A percentile compares a stretch with the other conserved stretches of the same genome.
Evolutionary conservation across 106 monocot species (phyloP).

Genomic region (Phalaenopsis aphrodite): DNA sequence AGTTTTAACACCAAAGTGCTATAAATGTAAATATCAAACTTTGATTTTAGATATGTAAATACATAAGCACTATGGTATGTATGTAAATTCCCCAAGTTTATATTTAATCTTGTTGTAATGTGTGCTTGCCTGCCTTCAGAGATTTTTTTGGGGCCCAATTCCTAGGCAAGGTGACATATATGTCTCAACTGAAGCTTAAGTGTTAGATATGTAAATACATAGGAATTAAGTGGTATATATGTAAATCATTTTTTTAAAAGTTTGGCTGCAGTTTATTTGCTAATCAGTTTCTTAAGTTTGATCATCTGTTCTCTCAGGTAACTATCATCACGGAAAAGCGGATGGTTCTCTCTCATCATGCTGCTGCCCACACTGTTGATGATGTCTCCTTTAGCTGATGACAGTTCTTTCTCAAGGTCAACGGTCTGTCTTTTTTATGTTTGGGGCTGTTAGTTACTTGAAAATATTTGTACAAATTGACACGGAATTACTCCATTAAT

Average conservation of each 20-base stretch:
- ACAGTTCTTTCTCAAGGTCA: slow-evolving; percentile 2
- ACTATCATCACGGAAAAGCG: background rate
- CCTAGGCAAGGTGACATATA: no score
- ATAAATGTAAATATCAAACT: no score
- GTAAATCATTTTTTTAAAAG: background rate
- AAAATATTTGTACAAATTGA: slow-evolving; percentile 1
- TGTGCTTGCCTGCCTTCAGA: background rate
- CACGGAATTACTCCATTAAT: background rate
- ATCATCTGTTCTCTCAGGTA: background rate
- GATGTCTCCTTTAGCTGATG: background rate
- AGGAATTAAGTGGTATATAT: no score
- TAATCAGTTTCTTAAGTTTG: background rate
- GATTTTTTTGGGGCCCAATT: no score
- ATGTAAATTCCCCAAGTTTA: background rate
- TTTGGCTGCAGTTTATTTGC: background rate
- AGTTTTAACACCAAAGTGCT: no score
- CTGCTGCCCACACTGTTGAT: background rate
- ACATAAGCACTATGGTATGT: no score
- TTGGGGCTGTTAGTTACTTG: background rate
- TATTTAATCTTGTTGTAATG: background rate
- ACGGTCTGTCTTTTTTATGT: background rate
- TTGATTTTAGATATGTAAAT: no score
- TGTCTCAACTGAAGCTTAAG: no score
- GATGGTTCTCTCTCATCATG: background rate
- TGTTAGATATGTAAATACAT: no score